Evolutionary conservation across 495 filamentous ascomycete species (phyloP), one percentile per base, ranked within the genome.

Genomic region (Schizothecium vesticola): DNA sequence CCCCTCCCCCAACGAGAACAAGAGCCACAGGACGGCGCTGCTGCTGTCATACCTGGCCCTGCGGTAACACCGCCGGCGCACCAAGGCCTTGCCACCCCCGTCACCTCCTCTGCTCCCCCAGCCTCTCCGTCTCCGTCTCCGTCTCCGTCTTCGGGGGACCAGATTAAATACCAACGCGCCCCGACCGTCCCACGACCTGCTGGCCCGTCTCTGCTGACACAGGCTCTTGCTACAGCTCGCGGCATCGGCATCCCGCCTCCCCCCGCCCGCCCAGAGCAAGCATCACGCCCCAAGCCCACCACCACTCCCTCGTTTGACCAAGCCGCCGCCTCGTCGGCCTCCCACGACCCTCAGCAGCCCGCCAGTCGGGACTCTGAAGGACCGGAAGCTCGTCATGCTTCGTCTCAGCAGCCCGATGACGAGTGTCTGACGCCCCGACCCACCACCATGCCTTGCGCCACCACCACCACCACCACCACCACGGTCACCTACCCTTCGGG

Each of bases 201-300:
- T 72, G 82, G 81, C 62, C 79, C 81, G 65, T 84, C 82, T 63
- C 70, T 84, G 70, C 80, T 84, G 70, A 80, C 81, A 64, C 80
- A 84, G 75, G 82, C 81, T 75, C 77, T 84, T 68, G 82, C 82
- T 72, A 82, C 80, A 77, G 82, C 82, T 70, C 82, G 82, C 73
- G 82, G 82, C 71, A 83, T 84, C 56, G 75, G 56, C 43, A 56
- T 33, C 25, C 56, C 69, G 16, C 59, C 62, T 66, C 43, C 69
- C 73, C 9, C 64, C 68, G 60, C 70, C 72, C 59, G 23, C 70
- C 61, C 73, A 78, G 33, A 66, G 65, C 57, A 28, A 51, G 12
- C 31, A 26, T 67, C 72, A 28, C 73, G 75, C 64, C 75, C 70
- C 66, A 63, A 71, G 23, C 11, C 66, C 58, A 57, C 64, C 57